Base-by-base conservation (phyloP, 1,284 basidiomycete genomes). In the Cronartium quercuum region DNA sequence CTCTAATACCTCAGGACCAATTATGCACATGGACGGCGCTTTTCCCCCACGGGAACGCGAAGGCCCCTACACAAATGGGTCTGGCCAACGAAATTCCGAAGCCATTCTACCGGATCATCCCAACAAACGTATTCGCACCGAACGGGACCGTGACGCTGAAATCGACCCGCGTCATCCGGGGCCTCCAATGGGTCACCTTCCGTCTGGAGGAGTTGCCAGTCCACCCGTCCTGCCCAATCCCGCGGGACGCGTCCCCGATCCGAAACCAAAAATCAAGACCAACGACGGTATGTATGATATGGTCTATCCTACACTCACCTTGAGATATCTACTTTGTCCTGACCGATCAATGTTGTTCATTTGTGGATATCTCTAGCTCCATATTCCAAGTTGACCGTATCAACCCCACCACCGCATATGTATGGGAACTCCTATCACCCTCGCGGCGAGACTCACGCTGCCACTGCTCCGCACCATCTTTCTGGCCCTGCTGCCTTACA, bases 341-440 rank as follows among this genome's bases (percentile, higher is more conserved):
- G 47, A 37, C 24, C 29, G 29, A 29, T 61, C 15, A 29, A 0
- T 61, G 21, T n/a, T 29, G 21, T 2, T 7, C 6, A 6, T 37
- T 24, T 61, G 6, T 61, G 21, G 21, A 29, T 29, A 6, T 61
- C 41, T 21, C 7, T 41, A 73, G 70, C 65, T 15, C 64, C 57
- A 62, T 66, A 75, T 29, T 62, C 71, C 1, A 75, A 75, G 47
- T 40, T 66, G 35, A 29, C 62, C 24, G 64, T 44, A 21, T 57
- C 38, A 21, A 40, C 21, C n/a, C 13, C 65, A 7, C 13, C 65
- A 7, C 47, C 70, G n/a, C 71, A 75, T 61, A 21, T 63, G 5
- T 75, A 75, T 62, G 57, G 10, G n/a, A 75, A 35, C n/a, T 51
- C 71, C 18, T 75, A 75, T 41, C 71, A 75, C 66, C 34, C 63